Evolutionary conservation across 2,329 filamentous ascomycete species (phyloP).

Genomic region (Saccharata proteae): DNA sequence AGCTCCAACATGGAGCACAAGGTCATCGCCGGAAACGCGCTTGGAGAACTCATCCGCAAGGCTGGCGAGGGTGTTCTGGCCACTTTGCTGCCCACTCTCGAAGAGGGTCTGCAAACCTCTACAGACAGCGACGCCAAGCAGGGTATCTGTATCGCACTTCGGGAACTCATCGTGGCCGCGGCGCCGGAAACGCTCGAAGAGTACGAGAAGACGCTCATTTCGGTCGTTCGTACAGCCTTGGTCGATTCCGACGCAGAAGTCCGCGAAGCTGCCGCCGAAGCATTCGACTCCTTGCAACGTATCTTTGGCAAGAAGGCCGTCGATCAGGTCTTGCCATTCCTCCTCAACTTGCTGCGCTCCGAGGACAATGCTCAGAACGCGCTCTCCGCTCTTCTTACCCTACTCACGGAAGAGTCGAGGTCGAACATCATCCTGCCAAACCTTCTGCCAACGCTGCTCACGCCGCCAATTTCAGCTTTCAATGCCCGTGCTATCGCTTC

Average conservation of each 20-base stretch:
- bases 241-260: constrained; percentile 85
- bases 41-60: constrained; percentile 93
- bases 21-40: constrained; percentile 91
- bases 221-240: constrained; percentile 82
- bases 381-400: constrained; percentile 78
- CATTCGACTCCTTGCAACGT: constrained; percentile 89
- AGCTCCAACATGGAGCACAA: constrained; percentile 98
- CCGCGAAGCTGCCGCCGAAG: constrained; percentile 88
- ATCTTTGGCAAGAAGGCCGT: constrained; percentile 89
- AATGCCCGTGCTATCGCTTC: constrained; percentile 92
- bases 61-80: constrained; percentile 88
- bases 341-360: constrained; percentile 77
- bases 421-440: constrained; percentile 96
- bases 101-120: constrained; percentile 72
- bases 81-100: constrained; percentile 77
- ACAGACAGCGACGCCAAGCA: constrained; percentile 89
- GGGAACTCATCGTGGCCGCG: constrained; percentile 83
- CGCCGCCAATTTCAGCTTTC: constrained; percentile 82
- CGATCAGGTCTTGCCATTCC: constrained; percentile 85
- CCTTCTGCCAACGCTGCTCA: constrained; percentile 83
- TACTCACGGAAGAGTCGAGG: constrained; percentile 84
- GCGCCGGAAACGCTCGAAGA: constrained; percentile 82
- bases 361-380: constrained; percentile 86
- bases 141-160: constrained; percentile 91
- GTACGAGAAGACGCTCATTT: constrained; percentile 89